A percentile compares a stretch with the other conserved stretches of the same genome.
These are phyloP conservation scores for Raffaelea arxii DNA, from an alignment of 2,329 filamentous ascomycete genomes.

Conservation along the genomic window DNA sequence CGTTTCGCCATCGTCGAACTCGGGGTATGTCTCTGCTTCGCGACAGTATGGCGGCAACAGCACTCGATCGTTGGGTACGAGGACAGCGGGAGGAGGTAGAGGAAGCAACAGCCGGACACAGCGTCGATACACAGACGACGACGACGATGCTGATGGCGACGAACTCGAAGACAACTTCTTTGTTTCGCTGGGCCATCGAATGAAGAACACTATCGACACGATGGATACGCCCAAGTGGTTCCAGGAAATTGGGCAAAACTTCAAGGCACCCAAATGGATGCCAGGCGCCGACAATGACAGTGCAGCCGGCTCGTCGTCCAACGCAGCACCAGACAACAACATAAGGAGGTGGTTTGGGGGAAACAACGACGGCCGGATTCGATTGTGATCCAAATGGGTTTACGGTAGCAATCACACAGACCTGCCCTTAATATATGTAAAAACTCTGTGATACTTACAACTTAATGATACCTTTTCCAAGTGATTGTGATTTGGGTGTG, in stretches of 20 bases:
- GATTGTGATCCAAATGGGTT: too few relatives aligned
- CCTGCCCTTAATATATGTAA: too few relatives aligned
- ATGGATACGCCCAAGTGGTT: slow-evolving; percentile 77
- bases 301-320: slow-evolving; percentile 1
- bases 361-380: slow-evolving; percentile 22
- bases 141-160: slow-evolving; percentile 29
- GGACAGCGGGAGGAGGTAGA: slow-evolving; percentile 14
- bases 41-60: too few relatives aligned
- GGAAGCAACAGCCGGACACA: background rate
- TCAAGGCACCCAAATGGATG: slow-evolving; percentile 79
- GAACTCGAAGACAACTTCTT: slow-evolving; percentile 75
- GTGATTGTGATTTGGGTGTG: too few relatives aligned
- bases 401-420: too few relatives aligned
- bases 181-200: slow-evolving; percentile 68
- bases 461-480: too few relatives aligned
- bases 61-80: slow-evolving; percentile 19
- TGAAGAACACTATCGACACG: slow-evolving; percentile 86
- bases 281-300: slow-evolving; percentile 36
- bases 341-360: slow-evolving; percentile 51
- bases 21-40: slow-evolving; percentile 8
- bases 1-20: slow-evolving; percentile 24
- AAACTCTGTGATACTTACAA: too few relatives aligned
- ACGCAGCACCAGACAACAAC: slow-evolving; percentile 12
- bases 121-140: background rate
- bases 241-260: slow-evolving; percentile 54